Evolutionary conservation across 2,329 filamentous ascomycete species (phyloP), one percentile per base, ranked within the genome.

Genomic region (Aspergillus uvarum): DNA sequence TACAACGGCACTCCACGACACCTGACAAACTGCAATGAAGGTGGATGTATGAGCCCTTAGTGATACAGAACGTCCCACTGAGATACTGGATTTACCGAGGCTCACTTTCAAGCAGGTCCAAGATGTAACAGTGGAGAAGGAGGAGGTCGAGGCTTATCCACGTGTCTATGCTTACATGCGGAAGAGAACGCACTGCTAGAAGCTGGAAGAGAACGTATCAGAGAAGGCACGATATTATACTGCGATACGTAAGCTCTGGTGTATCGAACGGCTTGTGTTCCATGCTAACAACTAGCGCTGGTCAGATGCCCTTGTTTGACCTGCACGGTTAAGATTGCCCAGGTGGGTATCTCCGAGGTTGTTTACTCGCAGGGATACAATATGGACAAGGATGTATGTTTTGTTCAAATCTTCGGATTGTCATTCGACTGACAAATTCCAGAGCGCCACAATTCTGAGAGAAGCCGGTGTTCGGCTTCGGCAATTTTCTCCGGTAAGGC

Each of bases 1-100:
- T 99, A 99, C 80, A 99, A 99, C 76, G 95, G 95, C 63, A 98
- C 95, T n/a, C 93, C 95, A 11, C 84, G 94, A 22, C 89, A 93
- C 48, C 82, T 97, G 69, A 86, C 81, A 58, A 99, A 99, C 78
- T 99, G 95, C 79, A 90, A 89, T 67, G 91, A 96, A 70, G 95
- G 95, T 66, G 95, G 95, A 53, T 99, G 95, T 82, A 76, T 31
- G 65, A 64, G 31, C 29, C 48, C 38, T 14, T 47, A 24, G 47
- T 26, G 42, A 26, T 21, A 22, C 19, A 6, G 7, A 12, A 32
- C n/a, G 12, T 21, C 21, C n/a, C 44, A 24, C 16, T 55, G 5
- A 26, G 19, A 29, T 32, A 14, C 11, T 35, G 52, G 4, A 44
- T 24, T 32, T n/a, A 29, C 26, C 5, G 24, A 48, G 52, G 44